Evolutionary conservation across 2,329 filamentous ascomycete genomes (phyloP).

Genomic region (Colletotrichum sp.): DNA sequence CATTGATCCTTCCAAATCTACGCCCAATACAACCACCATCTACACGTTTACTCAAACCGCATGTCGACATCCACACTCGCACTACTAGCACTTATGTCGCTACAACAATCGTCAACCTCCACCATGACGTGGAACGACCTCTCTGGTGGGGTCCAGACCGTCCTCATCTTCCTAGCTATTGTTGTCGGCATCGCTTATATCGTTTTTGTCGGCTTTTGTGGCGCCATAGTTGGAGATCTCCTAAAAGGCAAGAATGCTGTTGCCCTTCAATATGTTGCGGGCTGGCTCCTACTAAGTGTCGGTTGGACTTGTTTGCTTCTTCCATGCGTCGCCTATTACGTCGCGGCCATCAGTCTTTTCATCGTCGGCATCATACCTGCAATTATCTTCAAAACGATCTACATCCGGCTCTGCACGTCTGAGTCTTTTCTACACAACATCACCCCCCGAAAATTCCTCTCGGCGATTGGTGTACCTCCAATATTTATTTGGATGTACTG

Average conservation of each 20-base stretch:
- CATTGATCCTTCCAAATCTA: neutral
- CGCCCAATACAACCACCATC: neutral
- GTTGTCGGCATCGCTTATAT: no score
- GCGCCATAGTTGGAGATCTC: no score
- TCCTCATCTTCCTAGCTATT: no score
- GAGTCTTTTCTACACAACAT: neutral
- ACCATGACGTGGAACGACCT: neutral
- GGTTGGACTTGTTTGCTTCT: neutral
- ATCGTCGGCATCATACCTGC: neutral
- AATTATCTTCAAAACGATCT: neutral
- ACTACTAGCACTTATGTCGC: neutral
- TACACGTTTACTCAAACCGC: fast-evolving
- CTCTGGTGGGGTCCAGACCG: no score
- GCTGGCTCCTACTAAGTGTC: fast-evolving
- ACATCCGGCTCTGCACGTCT: neutral
- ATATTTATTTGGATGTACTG: neutral
- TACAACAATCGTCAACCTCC: neutral
- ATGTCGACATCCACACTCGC: fast-evolving
- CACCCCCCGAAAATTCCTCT: neutral
- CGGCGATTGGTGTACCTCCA: no score
- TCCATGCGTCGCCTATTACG: neutral
- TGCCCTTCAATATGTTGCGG: neutral
- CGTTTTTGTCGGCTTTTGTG: no score
- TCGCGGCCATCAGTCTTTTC: fast-evolving
- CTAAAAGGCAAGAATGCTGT: neutral